These are phyloP conservation scores for Cryphonectria radicalis DNA, from an alignment of 2,329 filamentous ascomycete species.

Conservation along the genomic window DNA sequence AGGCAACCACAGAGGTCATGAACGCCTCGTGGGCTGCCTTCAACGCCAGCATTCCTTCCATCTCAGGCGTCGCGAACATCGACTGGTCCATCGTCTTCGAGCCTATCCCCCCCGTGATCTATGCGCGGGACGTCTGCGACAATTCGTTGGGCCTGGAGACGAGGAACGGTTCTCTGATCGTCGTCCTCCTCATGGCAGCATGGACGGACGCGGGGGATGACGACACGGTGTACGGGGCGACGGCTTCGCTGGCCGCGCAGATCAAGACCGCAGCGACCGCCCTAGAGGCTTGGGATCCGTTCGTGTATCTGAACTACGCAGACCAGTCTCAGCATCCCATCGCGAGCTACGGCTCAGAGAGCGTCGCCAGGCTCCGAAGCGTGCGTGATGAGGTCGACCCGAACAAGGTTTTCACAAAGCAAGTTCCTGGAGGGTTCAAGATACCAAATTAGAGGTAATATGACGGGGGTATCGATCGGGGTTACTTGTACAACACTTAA, in stretches of 20 bases:
- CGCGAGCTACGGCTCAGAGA: constrained; percentile 31
- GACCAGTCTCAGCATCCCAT: constrained; percentile 33
- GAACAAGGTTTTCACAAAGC: background rate
- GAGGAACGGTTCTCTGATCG: background rate
- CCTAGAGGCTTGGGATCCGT: constrained; percentile 31
- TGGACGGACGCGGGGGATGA: constrained; percentile 7
- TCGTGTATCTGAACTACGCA: constrained; percentile 33
- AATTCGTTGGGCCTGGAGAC: constrained; percentile 15
- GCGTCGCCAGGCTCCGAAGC: constrained; percentile 25
- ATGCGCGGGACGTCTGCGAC: constrained; percentile 19
- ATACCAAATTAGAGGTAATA: background rate
- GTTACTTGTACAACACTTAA: background rate
- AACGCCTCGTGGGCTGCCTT: constrained; percentile 5
- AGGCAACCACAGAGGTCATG: constrained; percentile 1
- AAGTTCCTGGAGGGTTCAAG: constrained; percentile 8
- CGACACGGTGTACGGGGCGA: constrained; percentile 2
- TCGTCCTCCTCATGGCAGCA: constrained; percentile 8
- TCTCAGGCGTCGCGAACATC: constrained; percentile 16
- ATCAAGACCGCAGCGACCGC: constrained; percentile 19
- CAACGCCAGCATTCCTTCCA: background rate
- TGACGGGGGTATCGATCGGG: background rate
- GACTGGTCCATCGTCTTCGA: constrained; percentile 29
- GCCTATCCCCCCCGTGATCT: constrained; percentile 31
- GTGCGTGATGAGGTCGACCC: constrained; percentile 17
- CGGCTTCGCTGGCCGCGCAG: constrained; percentile 5